These are phyloP conservation scores for Diaporthe australafricana DNA, from an alignment of 2,329 filamentous ascomycete species.

Conservation along the genomic window DNA sequence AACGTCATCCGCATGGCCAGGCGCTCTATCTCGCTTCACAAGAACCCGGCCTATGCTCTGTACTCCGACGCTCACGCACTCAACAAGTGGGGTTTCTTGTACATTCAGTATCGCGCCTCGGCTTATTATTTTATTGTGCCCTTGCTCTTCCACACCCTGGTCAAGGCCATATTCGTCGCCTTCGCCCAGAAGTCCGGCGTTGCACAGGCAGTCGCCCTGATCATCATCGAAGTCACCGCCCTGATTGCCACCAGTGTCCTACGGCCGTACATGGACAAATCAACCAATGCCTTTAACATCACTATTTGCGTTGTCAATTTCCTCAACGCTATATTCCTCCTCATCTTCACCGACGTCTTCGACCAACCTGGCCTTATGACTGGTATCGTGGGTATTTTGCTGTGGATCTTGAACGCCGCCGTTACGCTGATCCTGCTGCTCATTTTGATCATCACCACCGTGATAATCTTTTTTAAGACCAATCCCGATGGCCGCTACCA, in stretches of 20 bases:
- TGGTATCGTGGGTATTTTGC: slow-evolving; percentile 84
- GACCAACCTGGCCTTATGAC: slow-evolving; percentile 81
- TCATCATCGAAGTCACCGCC: slow-evolving; percentile 79
- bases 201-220: slow-evolving; percentile 79
- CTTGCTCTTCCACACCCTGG: slow-evolving; percentile 75
- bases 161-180: slow-evolving; percentile 87
- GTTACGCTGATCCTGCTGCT: slow-evolving; percentile 82
- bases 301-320: slow-evolving; percentile 86
- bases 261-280: slow-evolving; percentile 95
- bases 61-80: slow-evolving; percentile 87
- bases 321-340: slow-evolving; percentile 81
- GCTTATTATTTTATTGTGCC: slow-evolving; percentile 91
- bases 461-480: slow-evolving; percentile 80
- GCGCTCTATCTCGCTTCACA: slow-evolving; percentile 84
- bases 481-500: slow-evolving; percentile 90
- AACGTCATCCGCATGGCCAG: slow-evolving; percentile 87
- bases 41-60: slow-evolving; percentile 90
- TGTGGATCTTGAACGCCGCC: slow-evolving; percentile 84
- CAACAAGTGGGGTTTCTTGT: slow-evolving; percentile 94
- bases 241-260: slow-evolving; percentile 80
- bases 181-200: slow-evolving; percentile 75
- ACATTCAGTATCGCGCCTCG: slow-evolving; percentile 89
- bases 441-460: slow-evolving; percentile 77
- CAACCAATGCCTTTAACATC: slow-evolving; percentile 91
- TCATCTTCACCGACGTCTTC: slow-evolving; percentile 87